Base-by-base conservation (phyloP, 2,329 filamentous ascomycete genomes). In the Colletotrichum coccodes region DNA sequence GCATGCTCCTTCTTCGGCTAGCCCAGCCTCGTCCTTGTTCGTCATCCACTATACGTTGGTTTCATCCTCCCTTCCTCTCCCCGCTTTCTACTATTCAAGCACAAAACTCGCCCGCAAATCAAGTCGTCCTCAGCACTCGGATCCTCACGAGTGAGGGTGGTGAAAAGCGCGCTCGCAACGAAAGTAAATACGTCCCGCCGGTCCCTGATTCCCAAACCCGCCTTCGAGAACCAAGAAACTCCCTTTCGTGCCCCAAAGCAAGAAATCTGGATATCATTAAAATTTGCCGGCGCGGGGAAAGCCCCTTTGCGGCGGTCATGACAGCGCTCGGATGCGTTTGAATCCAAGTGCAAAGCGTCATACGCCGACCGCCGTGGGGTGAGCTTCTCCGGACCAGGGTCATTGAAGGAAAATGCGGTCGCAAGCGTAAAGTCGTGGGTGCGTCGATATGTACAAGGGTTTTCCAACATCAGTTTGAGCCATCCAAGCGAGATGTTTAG, bases 231-330 rank as follows among this genome's bases (percentile, higher is more conserved):
- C 44, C 62, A 67, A 61, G 58, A 58, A 70, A 67, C 64, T 57
- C 58, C 44, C 64, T 44, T 36, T 28, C 57, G 44, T 68, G 57
- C 64, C 52, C 63, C 57, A n/a, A 52, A 62, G 67, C 67, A 68
- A 68, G 57, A 57, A 70, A 49, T 54, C 21, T 60, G 60, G 68
- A 71, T 64, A 71, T 71, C 70, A 71, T 71, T 65, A 69, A 71
- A 65, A 21, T 52, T 57, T 60, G 60, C 64, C 62, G 49, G 46
- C 56, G 12, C 30, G 40, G 42, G 64, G 34, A 26, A 44, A 63
- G 28, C 54, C 62, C 61, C 49, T 38, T 57, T 47, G 36, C 44
- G 61, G 53, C 54, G 26, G 40, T 59, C 57, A 61, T 47, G 50
- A 28, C 53, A 52, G 52, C 52, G 44, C 21, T 36, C 52, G 46